Conservation (phyloP, 1,139 yeast genomes). For the Magnusiomyces sp. region DNA sequence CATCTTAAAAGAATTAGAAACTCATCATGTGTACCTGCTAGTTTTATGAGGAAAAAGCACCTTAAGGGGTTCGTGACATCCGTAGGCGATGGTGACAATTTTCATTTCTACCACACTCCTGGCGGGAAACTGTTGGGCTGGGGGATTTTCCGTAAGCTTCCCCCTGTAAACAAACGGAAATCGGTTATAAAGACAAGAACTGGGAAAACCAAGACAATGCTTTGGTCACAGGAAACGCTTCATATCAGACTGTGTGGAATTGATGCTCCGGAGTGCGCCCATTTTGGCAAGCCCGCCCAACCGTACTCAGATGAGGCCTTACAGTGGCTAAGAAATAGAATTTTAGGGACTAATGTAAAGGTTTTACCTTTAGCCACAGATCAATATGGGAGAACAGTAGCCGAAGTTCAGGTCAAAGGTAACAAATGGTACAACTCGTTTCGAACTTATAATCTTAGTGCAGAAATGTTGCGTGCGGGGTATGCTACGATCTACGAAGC, state of each 20-base stretch:
- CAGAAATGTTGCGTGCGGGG: slow-evolving; percentile 78
- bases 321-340: slow-evolving; percentile 56
- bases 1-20: no score
- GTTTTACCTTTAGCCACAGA: slow-evolving; percentile 75
- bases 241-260: slow-evolving; percentile 80
- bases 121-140: slow-evolving; percentile 85
- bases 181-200: slow-evolving; percentile 10
- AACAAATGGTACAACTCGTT: slow-evolving; percentile 60
- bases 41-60: no score
- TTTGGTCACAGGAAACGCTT: slow-evolving; percentile 29
- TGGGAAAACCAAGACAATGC: slow-evolving; percentile 21
- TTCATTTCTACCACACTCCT: slow-evolving; percentile 86
- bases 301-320: slow-evolving; percentile 82
- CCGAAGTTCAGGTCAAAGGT: slow-evolving; percentile 51
- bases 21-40: no score
- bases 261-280: slow-evolving; percentile 97
- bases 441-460: slow-evolving; percentile 59
- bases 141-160: slow-evolving; percentile 74
- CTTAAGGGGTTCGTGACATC: slow-evolving; percentile 78
- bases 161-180: slow-evolving; percentile 38
- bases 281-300: slow-evolving; percentile 91
- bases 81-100: slow-evolving; percentile 96
- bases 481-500: slow-evolving; percentile 85
- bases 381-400: slow-evolving; percentile 85
- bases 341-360: slow-evolving; percentile 59